Base-by-base conservation (phyloP, 2,329 filamentous ascomycete species). In the Fusarium staphyleae region DNA sequence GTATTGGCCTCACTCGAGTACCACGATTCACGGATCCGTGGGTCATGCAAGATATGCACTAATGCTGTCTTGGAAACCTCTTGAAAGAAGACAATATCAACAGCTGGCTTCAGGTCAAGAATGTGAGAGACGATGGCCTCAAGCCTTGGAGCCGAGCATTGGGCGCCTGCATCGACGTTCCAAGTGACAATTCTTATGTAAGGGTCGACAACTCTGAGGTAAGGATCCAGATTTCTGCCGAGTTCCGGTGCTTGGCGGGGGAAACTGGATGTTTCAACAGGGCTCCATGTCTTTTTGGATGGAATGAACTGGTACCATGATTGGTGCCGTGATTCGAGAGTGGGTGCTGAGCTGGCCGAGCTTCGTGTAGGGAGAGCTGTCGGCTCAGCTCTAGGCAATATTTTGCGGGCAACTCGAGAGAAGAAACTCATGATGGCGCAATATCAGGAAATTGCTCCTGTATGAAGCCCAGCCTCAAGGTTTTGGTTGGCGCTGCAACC, bases 1-100 rank as follows among this genome's bases (percentile, higher is more conserved):
- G 55, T 52, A 30, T 71, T 60, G n/a, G 39, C 52, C 9, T 74
- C 70, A 50, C 68, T 74, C 12, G 63, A 67, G 39, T 66, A 69
- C 67, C 69, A 76, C 33, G 46, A 22, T 4, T 64, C 35, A 39
- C 68, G 66, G 15, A 75, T 44, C 33, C 64, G 63, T 6, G 53
- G 33, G 15, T 69, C 52, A 1, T 47, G 14, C 3, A 75, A 48
- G 9, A 76, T 33, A 33, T 26, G 32, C 0, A 30, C 12, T 3
- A 74, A 51, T 6, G 67, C 66, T 3, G 56, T 12, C 6, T 24
- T 51, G 1, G 67, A 69, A 26, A 55, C 33, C 29, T 48, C 35
- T 8, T 61, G 56, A 14, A 48, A 39, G 16, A 48, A 45, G 19
- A 52, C 43, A 35, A 63, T 45, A 15, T 56, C 30, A 15, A 34